phyloP scores from a whole-genome alignment of 345 rosid genomes.

The Lepidium didymum region DNA sequence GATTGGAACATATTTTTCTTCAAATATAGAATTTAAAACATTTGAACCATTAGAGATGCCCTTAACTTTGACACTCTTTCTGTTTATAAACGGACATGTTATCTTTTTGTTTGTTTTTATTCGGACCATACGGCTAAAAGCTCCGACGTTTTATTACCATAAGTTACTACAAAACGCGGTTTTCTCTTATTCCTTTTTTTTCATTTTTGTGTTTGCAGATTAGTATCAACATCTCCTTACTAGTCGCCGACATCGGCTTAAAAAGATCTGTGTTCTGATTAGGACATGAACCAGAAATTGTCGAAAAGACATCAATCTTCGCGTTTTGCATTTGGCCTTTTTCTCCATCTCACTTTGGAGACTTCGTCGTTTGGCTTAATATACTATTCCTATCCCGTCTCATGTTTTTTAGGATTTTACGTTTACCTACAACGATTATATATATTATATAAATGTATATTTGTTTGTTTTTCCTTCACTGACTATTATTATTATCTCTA shows the following conservation, averaged over 20 bases:
- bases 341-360: background rate
- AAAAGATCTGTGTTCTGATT: background rate
- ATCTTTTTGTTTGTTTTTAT: background rate
- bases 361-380: background rate
- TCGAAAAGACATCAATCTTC: background rate
- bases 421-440: background rate
- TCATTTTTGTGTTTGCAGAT: conserved; percentile 11
- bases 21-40: too few relatives aligned
- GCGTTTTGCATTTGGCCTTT: conserved; percentile 6
- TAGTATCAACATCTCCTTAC: conserved; percentile 27
- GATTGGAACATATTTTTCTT: too few relatives aligned
- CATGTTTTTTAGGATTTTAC: background rate
- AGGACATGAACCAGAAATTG: background rate
- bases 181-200: background rate
- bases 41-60: too few relatives aligned
- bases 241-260: conserved; percentile 13
- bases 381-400: background rate
- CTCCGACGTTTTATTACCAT: background rate
- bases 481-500: background rate
- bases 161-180: conserved; percentile 5
- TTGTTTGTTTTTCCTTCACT: background rate
- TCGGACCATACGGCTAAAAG: background rate
- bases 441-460: background rate
- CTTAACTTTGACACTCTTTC: background rate
- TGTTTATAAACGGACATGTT: background rate